Percentiles rank a stretch among this genome's conserved stretches.
These are phyloP conservation scores for Hortaea werneckii DNA, from an alignment of 2,329 filamentous ascomycete species.

Conservation along the genomic window DNA sequence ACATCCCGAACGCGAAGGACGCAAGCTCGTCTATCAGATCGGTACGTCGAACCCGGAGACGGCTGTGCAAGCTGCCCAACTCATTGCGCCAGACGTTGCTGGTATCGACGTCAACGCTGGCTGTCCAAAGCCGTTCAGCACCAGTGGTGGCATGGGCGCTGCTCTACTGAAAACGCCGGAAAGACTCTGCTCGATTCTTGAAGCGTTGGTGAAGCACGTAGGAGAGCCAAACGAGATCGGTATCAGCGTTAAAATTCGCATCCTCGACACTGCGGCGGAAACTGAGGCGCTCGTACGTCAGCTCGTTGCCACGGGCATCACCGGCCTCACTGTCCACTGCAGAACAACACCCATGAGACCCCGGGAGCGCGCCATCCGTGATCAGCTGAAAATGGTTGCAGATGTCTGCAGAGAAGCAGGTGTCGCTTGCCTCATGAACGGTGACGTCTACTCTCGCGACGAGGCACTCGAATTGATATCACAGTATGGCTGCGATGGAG, in stretches of 20 bases:
- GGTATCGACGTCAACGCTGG: conserved; percentile 97
- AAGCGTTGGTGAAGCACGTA: conserved; percentile 70
- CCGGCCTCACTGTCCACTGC: conserved; percentile 85
- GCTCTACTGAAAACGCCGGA: conserved; percentile 80
- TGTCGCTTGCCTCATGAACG: conserved; percentile 91
- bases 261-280: conserved; percentile 65
- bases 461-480: conserved; percentile 60
- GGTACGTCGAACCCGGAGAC: conserved; percentile 74
- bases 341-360: conserved; percentile 94
- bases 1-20: conserved; percentile 65
- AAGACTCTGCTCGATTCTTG: conserved; percentile 69
- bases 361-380: conserved; percentile 71
- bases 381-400: conserved; percentile 75
- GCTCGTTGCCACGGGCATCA: conserved; percentile 81
- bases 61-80: conserved; percentile 71
- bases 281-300: conserved; percentile 69
- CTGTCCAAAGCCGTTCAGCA: conserved; percentile 97
- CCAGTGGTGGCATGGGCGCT: conserved; percentile 88
- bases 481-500: conserved; percentile 81
- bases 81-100: conserved; percentile 78
- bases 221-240: conserved; percentile 72
- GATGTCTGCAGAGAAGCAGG: conserved; percentile 71
- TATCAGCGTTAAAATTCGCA: conserved; percentile 92
- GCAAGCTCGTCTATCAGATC: conserved; percentile 78
- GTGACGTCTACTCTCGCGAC: conserved; percentile 70